A percentile compares a stretch with the other conserved stretches of the same genome.
phyloP scores from a whole-genome alignment of 495 filamentous ascomycete species.

The Penicillium paxilli region DNA sequence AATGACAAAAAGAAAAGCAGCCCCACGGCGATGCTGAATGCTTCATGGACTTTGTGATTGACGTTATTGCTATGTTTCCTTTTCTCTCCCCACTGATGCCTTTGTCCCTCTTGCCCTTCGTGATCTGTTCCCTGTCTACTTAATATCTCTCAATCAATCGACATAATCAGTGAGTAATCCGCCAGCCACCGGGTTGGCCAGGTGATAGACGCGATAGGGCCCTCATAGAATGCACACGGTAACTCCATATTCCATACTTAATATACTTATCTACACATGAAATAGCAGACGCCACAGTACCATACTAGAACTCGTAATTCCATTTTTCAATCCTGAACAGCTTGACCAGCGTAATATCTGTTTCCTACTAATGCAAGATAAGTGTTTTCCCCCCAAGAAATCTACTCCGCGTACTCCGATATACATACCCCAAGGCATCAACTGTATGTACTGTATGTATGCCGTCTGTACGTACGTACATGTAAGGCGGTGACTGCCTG shows the following conservation, averaged over 20 bases:
- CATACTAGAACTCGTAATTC: background rate
- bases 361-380: too few species aligned
- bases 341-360: too few species aligned
- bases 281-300: too few species aligned
- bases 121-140: conserved; percentile 29
- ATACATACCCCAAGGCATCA: background rate
- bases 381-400: too few species aligned
- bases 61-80: conserved; percentile 33
- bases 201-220: background rate
- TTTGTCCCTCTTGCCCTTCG: conserved; percentile 28
- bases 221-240: conserved; percentile 1
- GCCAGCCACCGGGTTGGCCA: conserved; percentile 5
- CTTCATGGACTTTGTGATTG: conserved; percentile 27
- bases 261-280: too few species aligned
- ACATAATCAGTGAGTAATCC: conserved; percentile 30
- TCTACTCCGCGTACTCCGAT: too few species aligned
- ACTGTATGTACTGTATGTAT: background rate
- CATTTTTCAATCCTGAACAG: background rate
- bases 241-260: too few species aligned
- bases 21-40: conserved; percentile 22
- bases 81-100: conserved; percentile 19
- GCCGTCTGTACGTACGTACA: background rate
- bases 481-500: conserved; percentile 33
- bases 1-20: conserved; percentile 5
- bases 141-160: conserved; percentile 33